These are phyloP conservation scores for Fusarium heterosporum DNA, from an alignment of 2,329 filamentous ascomycete species.

Conservation along the genomic window DNA sequence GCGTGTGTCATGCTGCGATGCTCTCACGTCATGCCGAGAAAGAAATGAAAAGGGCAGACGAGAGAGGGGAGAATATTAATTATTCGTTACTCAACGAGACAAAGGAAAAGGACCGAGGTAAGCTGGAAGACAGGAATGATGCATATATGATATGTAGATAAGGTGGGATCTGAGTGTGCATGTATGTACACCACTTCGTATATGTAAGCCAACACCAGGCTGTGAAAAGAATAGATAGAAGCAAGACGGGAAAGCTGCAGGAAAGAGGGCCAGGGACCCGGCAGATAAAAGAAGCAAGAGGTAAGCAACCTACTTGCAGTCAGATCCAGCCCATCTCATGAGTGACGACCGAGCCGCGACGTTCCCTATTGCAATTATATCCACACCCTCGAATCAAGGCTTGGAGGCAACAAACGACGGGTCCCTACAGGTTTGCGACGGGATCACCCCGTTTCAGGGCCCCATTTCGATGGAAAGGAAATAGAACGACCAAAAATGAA, in stretches of 20 bases:
- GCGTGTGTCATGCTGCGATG: constrained; percentile 56
- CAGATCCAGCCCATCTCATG: constrained; percentile 32
- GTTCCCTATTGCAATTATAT: constrained; percentile 1
- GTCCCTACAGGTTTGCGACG: constrained; percentile 13
- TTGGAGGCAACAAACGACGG: constrained; percentile 21
- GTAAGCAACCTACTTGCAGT: constrained; percentile 22
- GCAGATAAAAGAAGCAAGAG: constrained; percentile 41
- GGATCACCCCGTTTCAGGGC: constrained; percentile 30
- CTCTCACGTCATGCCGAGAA: constrained; percentile 45
- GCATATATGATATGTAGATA: constrained; percentile 7
- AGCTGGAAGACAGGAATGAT: constrained; percentile 18
- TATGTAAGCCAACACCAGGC: constrained; percentile 28
- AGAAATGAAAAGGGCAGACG: constrained; percentile 24
- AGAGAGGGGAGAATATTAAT: constrained; percentile 14
- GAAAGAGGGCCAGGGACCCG: constrained; percentile 38
- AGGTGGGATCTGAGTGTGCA: constrained; percentile 13
- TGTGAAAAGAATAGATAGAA: constrained; percentile 34
- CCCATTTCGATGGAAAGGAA: constrained; percentile 19
- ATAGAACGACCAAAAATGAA: constrained; percentile 12
- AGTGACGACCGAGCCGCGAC: constrained; percentile 31
- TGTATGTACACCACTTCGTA: constrained; percentile 40
- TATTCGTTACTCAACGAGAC: constrained; percentile 22
- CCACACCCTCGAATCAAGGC: constrained; percentile 7
- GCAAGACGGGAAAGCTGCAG: constrained; percentile 40
- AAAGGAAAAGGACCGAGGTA: constrained; percentile 10